Evolutionary conservation across 345 rosid species (phyloP).

Genomic region (Gossypium thurberi): DNA sequence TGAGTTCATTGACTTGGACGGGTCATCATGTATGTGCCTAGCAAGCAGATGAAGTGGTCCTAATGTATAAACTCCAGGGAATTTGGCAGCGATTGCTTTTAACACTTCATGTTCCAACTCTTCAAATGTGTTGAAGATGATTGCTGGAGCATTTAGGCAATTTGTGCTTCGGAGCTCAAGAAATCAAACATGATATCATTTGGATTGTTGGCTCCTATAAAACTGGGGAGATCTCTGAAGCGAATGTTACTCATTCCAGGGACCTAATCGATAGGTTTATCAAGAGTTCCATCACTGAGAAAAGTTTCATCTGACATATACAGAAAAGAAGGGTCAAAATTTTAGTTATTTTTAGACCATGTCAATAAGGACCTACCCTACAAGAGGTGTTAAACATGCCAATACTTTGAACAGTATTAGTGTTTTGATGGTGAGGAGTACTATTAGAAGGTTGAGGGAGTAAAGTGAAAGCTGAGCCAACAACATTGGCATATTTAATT

Average conservation of each 20-base stretch:
- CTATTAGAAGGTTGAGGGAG: neutral
- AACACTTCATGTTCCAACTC: constrained; percentile 19
- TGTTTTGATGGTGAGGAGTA: constrained; percentile 10
- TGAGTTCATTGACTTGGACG: neutral
- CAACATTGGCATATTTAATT: neutral
- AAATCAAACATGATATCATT: constrained; percentile 22
- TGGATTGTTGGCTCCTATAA: constrained; percentile 10
- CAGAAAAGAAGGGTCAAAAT: no score
- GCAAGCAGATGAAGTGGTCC: constrained; percentile 19
- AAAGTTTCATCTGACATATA: constrained; percentile 10
- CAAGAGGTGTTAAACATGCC: no score
- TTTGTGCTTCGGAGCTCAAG: constrained; percentile 12
- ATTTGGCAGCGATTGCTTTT: constrained; percentile 8
- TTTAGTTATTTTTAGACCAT: no score
- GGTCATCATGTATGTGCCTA: neutral
- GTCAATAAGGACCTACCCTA: no score
- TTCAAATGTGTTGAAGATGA: constrained; percentile 23
- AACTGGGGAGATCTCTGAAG: constrained; percentile 20
- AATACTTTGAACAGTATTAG: neutral
- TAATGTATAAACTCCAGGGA: constrained; percentile 12
- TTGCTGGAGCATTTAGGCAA: constrained; percentile 11
- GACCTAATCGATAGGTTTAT: constrained; percentile 30
- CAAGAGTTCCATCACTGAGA: constrained; percentile 21
- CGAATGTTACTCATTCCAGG: constrained; percentile 30
- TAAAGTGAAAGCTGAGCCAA: neutral